Evolutionary conservation across 148 eudicot genomes (phyloP).

Genomic region (Arctostaphylos glauca): DNA sequence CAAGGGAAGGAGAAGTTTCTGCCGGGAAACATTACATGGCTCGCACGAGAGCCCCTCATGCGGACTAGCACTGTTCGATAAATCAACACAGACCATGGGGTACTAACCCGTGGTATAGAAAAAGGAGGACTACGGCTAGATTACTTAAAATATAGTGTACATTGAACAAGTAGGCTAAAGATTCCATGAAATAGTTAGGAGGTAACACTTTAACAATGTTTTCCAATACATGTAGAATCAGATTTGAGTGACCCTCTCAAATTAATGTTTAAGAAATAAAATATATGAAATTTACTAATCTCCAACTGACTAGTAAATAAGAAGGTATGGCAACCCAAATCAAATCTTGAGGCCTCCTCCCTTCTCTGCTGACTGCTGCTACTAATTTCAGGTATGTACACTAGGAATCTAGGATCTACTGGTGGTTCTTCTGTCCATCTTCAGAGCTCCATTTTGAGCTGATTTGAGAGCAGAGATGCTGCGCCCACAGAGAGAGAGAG

Average conservation of each 20-base stretch:
- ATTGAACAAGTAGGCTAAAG: not conserved
- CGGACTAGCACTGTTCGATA: no score
- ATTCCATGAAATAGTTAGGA: not conserved
- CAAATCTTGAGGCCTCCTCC: conserved; percentile 17
- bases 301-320: not conserved
- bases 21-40: no score
- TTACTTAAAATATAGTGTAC: not conserved
- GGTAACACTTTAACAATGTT: conserved; percentile 8
- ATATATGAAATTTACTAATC: not conserved
- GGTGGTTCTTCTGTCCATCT: conserved; percentile 24
- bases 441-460: conserved; percentile 80
- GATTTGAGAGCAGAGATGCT: conserved; percentile 70
- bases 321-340: conserved; percentile 14
- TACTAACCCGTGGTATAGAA: no score
- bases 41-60: no score
- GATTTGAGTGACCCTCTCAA: conserved; percentile 26
- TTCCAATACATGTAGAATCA: conserved; percentile 16
- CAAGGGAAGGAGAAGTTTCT: no score
- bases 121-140: no score
- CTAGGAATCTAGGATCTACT: conserved; percentile 33
- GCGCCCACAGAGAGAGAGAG: conserved; percentile 19
- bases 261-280: no score
- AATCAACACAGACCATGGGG: no score
- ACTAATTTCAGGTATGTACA: conserved; percentile 41
- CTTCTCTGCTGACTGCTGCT: conserved; percentile 26